phyloP scores from a whole-genome alignment of 768 basidiomycete species.

The Agrocybe praecox region DNA sequence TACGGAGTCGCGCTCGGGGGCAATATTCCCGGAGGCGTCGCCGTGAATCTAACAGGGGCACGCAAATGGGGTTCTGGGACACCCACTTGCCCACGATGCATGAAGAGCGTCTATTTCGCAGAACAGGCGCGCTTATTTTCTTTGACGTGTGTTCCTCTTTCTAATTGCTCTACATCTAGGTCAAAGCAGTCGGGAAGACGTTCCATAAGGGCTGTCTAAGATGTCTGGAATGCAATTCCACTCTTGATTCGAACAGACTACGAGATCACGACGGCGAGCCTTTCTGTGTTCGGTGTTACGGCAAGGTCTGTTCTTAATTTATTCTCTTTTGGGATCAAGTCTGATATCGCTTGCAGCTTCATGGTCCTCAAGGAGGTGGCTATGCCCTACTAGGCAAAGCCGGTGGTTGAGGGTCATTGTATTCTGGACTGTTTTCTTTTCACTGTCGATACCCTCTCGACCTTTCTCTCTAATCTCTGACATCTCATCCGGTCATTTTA shows the following conservation, averaged over 20 bases:
- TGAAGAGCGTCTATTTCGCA: slow-evolving; percentile 82
- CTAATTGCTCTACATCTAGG: slow-evolving; percentile 39
- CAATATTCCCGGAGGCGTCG: slow-evolving; percentile 15
- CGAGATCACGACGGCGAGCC: slow-evolving; percentile 79
- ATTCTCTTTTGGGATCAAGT: background rate
- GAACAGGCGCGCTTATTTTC: slow-evolving; percentile 57
- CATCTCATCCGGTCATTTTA: background rate
- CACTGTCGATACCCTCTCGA: background rate
- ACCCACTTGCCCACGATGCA: slow-evolving; percentile 69
- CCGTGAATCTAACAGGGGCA: slow-evolving; percentile 38
- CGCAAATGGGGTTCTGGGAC: slow-evolving; percentile 58
- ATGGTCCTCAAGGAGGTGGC: slow-evolving; percentile 74
- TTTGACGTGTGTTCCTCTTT: background rate
- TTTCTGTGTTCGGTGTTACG: slow-evolving; percentile 72
- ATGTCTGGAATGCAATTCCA: slow-evolving; percentile 71
- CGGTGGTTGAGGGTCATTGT: slow-evolving; percentile 21
- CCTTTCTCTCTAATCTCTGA: background rate
- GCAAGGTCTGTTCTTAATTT: slow-evolving; percentile 45
- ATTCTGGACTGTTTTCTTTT: background rate
- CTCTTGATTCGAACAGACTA: slow-evolving; percentile 71
- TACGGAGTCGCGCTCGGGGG: slow-evolving; percentile 61
- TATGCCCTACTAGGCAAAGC: slow-evolving; percentile 60
- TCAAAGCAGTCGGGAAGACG: slow-evolving; percentile 80
- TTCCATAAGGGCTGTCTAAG: slow-evolving; percentile 79
- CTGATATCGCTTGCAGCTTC: slow-evolving; percentile 42